Evolutionary conservation across 768 basidiomycete genomes (phyloP).

Genomic region (Tricholoma sp.): DNA sequence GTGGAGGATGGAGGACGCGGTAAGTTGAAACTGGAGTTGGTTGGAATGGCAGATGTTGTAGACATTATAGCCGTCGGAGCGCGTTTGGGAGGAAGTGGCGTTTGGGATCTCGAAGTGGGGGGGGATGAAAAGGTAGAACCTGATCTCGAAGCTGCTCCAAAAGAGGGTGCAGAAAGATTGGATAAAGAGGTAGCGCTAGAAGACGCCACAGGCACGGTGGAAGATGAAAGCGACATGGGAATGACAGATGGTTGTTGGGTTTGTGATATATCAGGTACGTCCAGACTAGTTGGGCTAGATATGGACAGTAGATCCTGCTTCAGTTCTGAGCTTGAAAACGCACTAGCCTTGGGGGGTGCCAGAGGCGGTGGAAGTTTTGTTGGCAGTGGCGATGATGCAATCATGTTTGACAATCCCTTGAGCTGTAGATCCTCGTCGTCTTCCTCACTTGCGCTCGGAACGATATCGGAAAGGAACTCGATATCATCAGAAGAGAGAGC

Average conservation of each 20-base stretch:
- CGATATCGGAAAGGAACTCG: conserved; percentile 71
- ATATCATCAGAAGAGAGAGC: conserved; percentile 78
- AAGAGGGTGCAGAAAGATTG: background rate
- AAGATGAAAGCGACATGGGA: conserved; percentile 6
- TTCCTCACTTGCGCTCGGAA: conserved; percentile 48
- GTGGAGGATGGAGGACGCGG: conserved; percentile 17
- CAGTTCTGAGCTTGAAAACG: background rate
- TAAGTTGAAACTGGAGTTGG: conserved; percentile 14
- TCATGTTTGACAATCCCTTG: conserved; percentile 35
- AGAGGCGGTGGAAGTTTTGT: conserved; percentile 42
- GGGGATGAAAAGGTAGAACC: conserved; percentile 3
- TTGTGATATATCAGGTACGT: conserved; percentile 3
- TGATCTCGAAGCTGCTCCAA: background rate
- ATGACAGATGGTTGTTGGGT: conserved; percentile 5
- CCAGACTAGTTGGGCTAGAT: background rate
- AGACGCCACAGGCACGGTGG: background rate
- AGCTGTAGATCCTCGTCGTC: conserved; percentile 28
- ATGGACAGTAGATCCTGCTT: background rate
- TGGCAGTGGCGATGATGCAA: conserved; percentile 37
- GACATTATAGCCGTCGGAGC: conserved; percentile 29
- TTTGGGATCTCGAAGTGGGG: conserved; percentile 10
- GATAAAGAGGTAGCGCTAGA: conserved; percentile 1
- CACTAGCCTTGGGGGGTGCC: conserved; percentile 23
- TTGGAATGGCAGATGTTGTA: conserved; percentile 14
- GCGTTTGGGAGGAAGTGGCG: conserved; percentile 13